Base-by-base conservation (phyloP, 257 asterid species). In the Forsythia suspensa region DNA sequence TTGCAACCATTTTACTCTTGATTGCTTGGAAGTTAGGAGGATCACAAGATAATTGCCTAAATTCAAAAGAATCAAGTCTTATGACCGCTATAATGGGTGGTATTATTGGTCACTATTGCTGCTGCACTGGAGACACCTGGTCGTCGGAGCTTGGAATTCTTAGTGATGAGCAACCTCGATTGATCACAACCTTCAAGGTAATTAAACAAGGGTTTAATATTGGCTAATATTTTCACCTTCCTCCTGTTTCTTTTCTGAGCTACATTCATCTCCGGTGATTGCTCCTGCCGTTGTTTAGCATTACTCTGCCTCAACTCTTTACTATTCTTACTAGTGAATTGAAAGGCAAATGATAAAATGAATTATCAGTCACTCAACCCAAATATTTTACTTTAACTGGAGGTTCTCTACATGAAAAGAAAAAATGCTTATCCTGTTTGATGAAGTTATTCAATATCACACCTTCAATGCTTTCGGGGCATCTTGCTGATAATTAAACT, bases 121-220 rank as follows among this genome's bases (percentile, higher is more conserved):
- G 99, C 90, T 89, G 92, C 83, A 95, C 90, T 66, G 98, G 99
- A 43, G 99, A 95, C 86, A 95, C 99, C 1, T 95, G 99, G 99
- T 95, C 99, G 6, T 95, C 99, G 9, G 99, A 95, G 82, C 98
- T 95, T 74, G 99, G 99, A 84, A 85, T 95, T 83, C 95, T 95
- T 61, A 95, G 99, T 65, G 84, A 90, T 24, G 99, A 92, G 72
- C 97, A 92, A 84, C 98, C 99, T 72, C 91, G 92, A 9, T 71
- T 95, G 41, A 87, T 95, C 73, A 95, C 98, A 11, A 91, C 94
- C 73, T 89, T 93, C 87, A 93, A 93, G 99, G 99, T 95, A 63
- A 70, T 65, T 39, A 37, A 70, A 21, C 52, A 6, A 43, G 41
- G 57, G 83, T 75, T 42, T 70, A 16, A 68, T 37, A 18, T 37